phyloP scores from a whole-genome alignment of 1,139 yeast genomes.

The Hyphopichia burtonii region DNA sequence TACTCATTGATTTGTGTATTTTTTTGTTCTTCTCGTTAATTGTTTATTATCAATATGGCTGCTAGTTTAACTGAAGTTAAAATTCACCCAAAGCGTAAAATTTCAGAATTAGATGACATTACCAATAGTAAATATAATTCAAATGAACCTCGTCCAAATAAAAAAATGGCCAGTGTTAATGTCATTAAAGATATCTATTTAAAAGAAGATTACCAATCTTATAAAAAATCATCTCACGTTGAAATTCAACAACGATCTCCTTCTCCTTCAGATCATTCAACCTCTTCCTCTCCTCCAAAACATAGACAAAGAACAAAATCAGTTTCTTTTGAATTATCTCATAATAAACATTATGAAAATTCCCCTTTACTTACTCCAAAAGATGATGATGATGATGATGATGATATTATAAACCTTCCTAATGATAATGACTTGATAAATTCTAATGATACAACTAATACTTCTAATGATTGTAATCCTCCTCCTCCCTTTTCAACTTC shows the following conservation, averaged over 20 bases:
- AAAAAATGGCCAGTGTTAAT: constrained; percentile 3
- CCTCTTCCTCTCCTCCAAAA: constrained; percentile 6
- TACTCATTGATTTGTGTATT: not conserved
- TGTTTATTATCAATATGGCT: constrained; percentile 16
- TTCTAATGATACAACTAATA: constrained; percentile 1
- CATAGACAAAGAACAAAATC: constrained; percentile 16
- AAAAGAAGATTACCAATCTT: constrained; percentile 10
- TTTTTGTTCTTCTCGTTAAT: not conserved
- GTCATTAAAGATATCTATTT: constrained; percentile 7
- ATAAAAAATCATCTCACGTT: constrained; percentile 10
- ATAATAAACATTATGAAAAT: constrained; percentile 25
- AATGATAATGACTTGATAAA: constrained; percentile 1
- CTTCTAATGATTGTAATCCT: constrained; percentile 1
- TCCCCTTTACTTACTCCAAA: constrained; percentile 46
- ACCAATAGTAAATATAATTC: constrained; percentile 23
- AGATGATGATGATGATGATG: constrained; percentile 39
- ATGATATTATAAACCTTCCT: constrained; percentile 11
- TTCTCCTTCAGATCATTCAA: constrained; percentile 20
- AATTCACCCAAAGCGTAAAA: constrained; percentile 27
- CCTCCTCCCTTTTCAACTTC: constrained; percentile 1
- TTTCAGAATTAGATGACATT: constrained; percentile 34
- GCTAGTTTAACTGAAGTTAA: constrained; percentile 25
- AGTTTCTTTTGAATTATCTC: constrained; percentile 23
- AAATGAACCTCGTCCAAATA: constrained; percentile 2
- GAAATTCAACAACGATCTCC: constrained; percentile 26